phyloP scores from a whole-genome alignment of 1,284 basidiomycete genomes.

The Exobasidium rhododendri region DNA sequence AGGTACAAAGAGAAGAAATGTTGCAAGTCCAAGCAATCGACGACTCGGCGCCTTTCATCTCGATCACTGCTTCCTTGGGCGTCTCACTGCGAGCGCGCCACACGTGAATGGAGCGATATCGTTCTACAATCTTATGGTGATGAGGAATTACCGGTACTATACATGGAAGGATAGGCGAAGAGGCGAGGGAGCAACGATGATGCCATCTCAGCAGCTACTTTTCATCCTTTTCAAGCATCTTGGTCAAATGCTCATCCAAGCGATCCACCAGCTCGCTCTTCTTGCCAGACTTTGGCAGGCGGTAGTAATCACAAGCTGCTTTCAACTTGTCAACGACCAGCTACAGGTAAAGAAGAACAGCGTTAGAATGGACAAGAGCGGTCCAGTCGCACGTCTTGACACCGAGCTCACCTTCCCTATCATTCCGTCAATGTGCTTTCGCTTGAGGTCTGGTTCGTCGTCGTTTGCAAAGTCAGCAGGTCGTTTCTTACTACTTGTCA shows the following conservation, averaged over 20 bases:
- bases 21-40: too few relatives aligned
- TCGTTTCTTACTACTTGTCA: slow-evolving; percentile 24
- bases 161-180: too few relatives aligned
- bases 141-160: too few relatives aligned
- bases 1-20: too few relatives aligned
- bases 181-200: too few relatives aligned
- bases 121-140: too few relatives aligned
- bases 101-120: too few relatives aligned
- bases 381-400: not conserved
- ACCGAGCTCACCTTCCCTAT: slow-evolving; percentile 20
- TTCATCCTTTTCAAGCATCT: slow-evolving; percentile 7
- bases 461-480: slow-evolving; percentile 29
- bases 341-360: slow-evolving; percentile 4
- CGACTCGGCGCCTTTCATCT: too few relatives aligned
- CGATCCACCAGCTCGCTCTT: slow-evolving; percentile 44
- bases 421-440: slow-evolving; percentile 23
- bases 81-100: too few relatives aligned
- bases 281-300: slow-evolving; percentile 35
- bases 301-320: slow-evolving; percentile 35
- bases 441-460: slow-evolving; percentile 21
- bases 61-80: too few relatives aligned
- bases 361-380: not conserved
- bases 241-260: slow-evolving; percentile 28
- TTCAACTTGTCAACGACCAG: slow-evolving; percentile 37
- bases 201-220: too few relatives aligned